Evolutionary conservation across 192 early-diverging fungal species (phyloP), one percentile per base, ranked within the genome.

Genomic region (Dispira simplex): DNA sequence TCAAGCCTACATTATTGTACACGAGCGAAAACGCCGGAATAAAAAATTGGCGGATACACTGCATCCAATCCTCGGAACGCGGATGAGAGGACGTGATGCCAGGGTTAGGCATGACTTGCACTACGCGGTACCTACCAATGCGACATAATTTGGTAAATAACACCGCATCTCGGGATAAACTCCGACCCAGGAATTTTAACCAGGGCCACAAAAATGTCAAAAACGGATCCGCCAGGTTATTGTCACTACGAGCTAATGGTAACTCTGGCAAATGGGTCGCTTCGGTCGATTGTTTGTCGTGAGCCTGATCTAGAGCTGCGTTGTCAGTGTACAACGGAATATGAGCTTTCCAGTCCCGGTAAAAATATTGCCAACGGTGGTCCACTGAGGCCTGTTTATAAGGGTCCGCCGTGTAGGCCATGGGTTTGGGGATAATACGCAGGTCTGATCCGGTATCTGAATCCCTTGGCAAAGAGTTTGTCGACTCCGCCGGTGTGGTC

Each of bases 11-110:
- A 54, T 91, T 91, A 20, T 78, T 72, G 12, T 79, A 68, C 9
- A 74, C 67, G 25, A 81, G 68, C 0, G 85, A 83, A 0, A 90
- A 62, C 3, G 82, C 78, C 10, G 90, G 89, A n/a, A 92, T 65
- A 10, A 90, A 65, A 44, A 77, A 74, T n/a, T 71, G 39, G 23
- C 74, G 60, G 59, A 39, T 45, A 43, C 59, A 62, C n/a, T 62
- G 59, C 59, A 45, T 20, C 59, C 59, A 62, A 20, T 62, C 59
- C 43, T 45, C 43, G 8, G 28, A n/a, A 0, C 20, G n/a, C 12
- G 59, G 9, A 16, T 26, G 20, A 11, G 46, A 45, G 5, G n/a
- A n/a, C 3, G 39, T 20, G 43, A 11, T 39, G 43, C 16, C 4
- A 5, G 3, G 44, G 14, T 45, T 16, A 4, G 23, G 20, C n/a